phyloP scores from a whole-genome alignment of 1,284 basidiomycete species.

The Austroboletus novae-zelandiae region DNA sequence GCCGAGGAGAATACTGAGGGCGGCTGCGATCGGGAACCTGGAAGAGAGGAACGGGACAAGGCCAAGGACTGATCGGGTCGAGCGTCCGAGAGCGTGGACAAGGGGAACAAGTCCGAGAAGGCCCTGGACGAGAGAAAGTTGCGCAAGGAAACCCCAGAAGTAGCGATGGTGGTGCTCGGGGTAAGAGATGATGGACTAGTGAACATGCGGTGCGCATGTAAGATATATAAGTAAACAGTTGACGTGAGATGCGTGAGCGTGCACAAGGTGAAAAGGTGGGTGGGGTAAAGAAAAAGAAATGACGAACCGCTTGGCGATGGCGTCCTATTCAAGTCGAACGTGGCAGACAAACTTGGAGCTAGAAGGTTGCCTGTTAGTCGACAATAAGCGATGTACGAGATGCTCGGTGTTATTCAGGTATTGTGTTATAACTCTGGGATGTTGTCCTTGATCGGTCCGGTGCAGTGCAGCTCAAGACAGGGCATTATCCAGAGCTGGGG shows the following conservation, averaged over 20 bases:
- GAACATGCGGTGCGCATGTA: conserved; percentile 33
- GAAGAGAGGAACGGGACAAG: conserved; percentile 1
- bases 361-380: conserved; percentile 5
- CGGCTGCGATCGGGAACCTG: conserved; percentile 3
- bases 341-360: conserved; percentile 1
- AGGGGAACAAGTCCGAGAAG: conserved; percentile 15
- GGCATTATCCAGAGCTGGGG: conserved; percentile 1
- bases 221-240: conserved; percentile 18
- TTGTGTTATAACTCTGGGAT: conserved; percentile 4
- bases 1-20: background rate
- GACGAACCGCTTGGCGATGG: conserved; percentile 12
- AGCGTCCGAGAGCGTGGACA: conserved; percentile 15
- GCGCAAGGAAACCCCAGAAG: conserved; percentile 7
- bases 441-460: conserved; percentile 4
- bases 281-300: conserved; percentile 10
- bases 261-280: conserved; percentile 15
- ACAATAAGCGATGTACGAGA: conserved; percentile 28
- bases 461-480: conserved; percentile 16
- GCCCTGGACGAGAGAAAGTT: conserved; percentile 6
- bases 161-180: conserved; percentile 15
- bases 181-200: conserved; percentile 15
- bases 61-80: conserved; percentile 8
- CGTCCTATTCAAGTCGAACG: background rate
- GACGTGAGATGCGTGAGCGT: conserved; percentile 25
- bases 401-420: conserved; percentile 3